Evolutionary conservation across 2,329 filamentous ascomycete genomes (phyloP).

Genomic region (Diplodia sapinea): DNA sequence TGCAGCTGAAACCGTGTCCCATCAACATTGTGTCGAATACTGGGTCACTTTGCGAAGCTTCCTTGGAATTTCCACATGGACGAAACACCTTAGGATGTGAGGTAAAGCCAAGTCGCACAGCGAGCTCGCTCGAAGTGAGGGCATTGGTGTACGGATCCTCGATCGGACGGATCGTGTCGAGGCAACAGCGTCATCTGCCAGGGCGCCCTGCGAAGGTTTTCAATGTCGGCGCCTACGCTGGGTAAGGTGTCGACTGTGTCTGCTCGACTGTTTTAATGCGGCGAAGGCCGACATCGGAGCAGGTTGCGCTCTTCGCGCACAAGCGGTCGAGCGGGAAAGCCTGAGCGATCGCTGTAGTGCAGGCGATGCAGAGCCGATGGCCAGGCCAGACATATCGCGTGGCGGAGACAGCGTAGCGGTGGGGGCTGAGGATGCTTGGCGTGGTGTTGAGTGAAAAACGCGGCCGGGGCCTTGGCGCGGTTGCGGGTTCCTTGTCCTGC

Average conservation of each 20-base stretch:
- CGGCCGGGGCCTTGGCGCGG: constrained; percentile 22
- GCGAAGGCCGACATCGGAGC: neutral
- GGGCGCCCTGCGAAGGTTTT: too few species aligned
- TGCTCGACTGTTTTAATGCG: too few species aligned
- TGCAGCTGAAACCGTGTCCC: too few species aligned
- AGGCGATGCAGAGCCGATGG: neutral
- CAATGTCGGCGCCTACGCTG: neutral
- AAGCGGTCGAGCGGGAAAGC: neutral
- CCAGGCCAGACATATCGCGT: neutral
- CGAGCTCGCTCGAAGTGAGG: too few species aligned
- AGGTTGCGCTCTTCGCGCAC: neutral
- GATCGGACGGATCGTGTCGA: neutral
- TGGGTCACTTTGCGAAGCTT: too few species aligned
- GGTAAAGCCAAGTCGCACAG: too few species aligned
- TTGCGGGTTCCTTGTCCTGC: constrained; percentile 13
- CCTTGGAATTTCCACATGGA: too few species aligned
- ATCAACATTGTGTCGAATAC: too few species aligned
- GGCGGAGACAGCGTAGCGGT: neutral
- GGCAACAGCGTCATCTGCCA: neutral
- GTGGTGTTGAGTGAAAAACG: constrained; percentile 29
- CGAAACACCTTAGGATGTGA: too few species aligned
- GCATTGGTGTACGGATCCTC: neutral
- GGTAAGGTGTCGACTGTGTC: neutral
- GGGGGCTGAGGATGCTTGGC: constrained; percentile 19
- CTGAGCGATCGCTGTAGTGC: neutral